Evolutionary conservation across 148 eudicot genomes (phyloP), one percentile per base, ranked within the genome.

Genomic region (Vaccinium darrowii): DNA sequence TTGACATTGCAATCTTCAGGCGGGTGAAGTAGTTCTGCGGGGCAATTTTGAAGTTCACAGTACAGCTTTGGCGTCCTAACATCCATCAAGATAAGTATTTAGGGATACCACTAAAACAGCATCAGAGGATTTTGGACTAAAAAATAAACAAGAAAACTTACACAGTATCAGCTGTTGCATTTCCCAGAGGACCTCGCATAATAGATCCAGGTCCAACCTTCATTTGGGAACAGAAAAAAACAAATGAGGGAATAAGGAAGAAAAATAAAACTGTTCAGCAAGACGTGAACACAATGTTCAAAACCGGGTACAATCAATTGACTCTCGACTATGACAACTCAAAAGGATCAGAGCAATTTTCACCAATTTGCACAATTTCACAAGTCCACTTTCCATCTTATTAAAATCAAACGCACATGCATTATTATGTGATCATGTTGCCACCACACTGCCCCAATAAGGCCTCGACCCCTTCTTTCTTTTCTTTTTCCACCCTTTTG

Each of bases 1-100:
- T 95, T 97, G 84, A 95, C 98, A 88, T 94, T 97, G 92, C 99
- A 97, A 82, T 97, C 99, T 60, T 97, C 98, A 80, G 99, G 99
- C 36, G 98, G 99, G 88, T 92, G 94, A 72, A 97, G 91, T 82
- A 97, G 89, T 83, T 97, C 99, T 78, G 19, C 23, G 8, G 99
- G 99, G 88, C 99, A 97, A 83, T 90, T 91, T 84, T 90, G 83
- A 73, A 81, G 86, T 82, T 94, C 94, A 91, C 99, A 97, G 84
- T 93, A 90, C 79, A 97, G 95, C 83, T 86, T 92, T 79, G 98
- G 98, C 30, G 89, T 89, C 94, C 98, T 97, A 84, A 30, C 75
- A 80, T 80, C 82, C 82, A 80, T 58, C 10, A 11, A 80, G 33
- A 36, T 36, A 16, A 8, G 23, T 19, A 30, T 76, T 87, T 63